These are phyloP conservation scores for Eucalyptus erythrocorys DNA, from an alignment of 345 rosid genomes.

Conservation along the genomic window DNA sequence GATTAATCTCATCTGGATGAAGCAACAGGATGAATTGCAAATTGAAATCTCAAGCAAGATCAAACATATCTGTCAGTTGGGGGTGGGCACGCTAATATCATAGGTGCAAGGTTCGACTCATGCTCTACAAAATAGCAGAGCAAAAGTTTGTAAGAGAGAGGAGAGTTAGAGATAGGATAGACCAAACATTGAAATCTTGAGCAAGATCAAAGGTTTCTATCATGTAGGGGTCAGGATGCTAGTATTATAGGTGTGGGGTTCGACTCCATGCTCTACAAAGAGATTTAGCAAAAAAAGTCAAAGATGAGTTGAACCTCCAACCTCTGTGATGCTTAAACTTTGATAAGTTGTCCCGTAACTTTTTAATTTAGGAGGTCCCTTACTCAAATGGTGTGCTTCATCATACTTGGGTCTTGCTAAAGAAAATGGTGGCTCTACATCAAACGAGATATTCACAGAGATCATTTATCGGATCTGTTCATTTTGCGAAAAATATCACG, in stretches of 20 bases:
- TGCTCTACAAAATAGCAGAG: neutral
- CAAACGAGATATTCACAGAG: neutral
- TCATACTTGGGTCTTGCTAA: neutral
- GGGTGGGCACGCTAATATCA: neutral
- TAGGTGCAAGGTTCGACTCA: neutral
- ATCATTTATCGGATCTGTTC: rapidly evolving
- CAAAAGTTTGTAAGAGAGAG: neutral
- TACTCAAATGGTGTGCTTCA: neutral
- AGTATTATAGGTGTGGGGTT: neutral
- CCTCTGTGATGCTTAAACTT: neutral
- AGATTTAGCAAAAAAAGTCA: neutral
- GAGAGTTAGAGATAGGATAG: neutral
- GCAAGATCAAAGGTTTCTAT: too few species aligned
- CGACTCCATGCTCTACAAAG: neutral
- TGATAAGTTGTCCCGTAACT: neutral
- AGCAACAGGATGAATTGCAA: neutral
- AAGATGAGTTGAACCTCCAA: neutral
- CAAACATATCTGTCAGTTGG: neutral
- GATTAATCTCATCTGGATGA: neutral
- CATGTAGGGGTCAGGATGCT: too few species aligned
- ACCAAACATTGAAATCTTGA: neutral
- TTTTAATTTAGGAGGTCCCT: neutral
- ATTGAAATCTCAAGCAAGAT: neutral
- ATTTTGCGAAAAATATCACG: rapidly evolving
- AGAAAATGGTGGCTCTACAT: neutral